phyloP scores from a whole-genome alignment of 192 early-diverging fungal species.

The Backusella morwellensis region DNA sequence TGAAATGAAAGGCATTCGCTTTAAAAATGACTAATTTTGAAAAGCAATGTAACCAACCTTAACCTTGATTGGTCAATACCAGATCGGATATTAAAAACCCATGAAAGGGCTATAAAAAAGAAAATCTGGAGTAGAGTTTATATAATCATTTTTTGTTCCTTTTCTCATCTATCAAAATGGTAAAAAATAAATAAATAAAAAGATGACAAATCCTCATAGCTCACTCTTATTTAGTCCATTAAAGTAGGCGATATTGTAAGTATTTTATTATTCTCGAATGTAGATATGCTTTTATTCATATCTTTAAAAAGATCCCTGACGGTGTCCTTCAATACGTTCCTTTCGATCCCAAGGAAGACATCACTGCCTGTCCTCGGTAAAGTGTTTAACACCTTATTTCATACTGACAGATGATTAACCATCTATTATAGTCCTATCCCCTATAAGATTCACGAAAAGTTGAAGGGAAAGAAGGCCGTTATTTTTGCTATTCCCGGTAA shows the following conservation, averaged over 20 bases:
- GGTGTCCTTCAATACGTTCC: slow-evolving; percentile 31
- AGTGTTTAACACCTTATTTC: not conserved
- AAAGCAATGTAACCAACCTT: not conserved
- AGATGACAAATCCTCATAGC: no score
- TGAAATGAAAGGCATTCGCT: no score
- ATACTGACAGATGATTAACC: not conserved
- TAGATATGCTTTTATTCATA: not conserved
- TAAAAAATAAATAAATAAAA: not conserved
- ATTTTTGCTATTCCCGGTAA: slow-evolving; percentile 61
- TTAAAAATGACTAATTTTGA: no score
- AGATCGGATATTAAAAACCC: not conserved
- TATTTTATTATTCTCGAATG: not conserved
- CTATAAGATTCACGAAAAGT: slow-evolving; percentile 41
- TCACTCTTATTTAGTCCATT: not conserved
- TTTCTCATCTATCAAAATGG: slow-evolving; percentile 11
- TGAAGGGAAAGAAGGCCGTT: slow-evolving; percentile 63
- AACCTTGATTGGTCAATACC: not conserved
- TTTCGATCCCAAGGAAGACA: slow-evolving; percentile 34
- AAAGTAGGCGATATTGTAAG: slow-evolving; percentile 38
- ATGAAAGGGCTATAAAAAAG: not conserved
- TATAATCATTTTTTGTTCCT: slow-evolving; percentile 7
- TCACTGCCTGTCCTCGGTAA: slow-evolving; percentile 37
- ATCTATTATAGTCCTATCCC: slow-evolving; percentile 21
- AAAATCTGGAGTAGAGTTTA: not conserved
- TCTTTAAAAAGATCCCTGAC: slow-evolving; percentile 22